Evolutionary conservation across 23 red algal species (phyloP), one percentile per base, ranked within the genome.

Genomic region (Cyanidioschyzon merolae): DNA sequence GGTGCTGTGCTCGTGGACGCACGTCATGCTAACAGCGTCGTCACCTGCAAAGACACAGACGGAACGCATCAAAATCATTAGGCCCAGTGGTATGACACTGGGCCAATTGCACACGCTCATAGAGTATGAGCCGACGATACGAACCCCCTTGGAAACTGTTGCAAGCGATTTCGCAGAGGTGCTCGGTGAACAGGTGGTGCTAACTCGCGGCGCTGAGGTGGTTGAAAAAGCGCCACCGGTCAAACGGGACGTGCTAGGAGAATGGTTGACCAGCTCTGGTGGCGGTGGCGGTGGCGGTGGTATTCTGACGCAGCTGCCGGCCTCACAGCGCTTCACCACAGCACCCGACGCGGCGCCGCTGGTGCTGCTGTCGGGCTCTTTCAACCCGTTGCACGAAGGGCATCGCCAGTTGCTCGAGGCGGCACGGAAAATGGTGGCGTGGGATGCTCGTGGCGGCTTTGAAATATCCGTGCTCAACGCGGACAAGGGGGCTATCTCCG

Each of bases 341-440:
- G 63, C 63, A 25, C 63, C 32, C 2, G 63, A 71, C 40, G 76
- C 77, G n/a, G 67, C 38, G 26, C 83, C 89, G 30, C 82, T 74
- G 25, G 31, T 92, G 39, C 68, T 92, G 54, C 38, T 92, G 34
- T 84, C 89, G 58, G 90, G 90, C 32, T 58, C 82, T 21, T 95
- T 95, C 80, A 89, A 95, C 74, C 91, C 91, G 29, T 83, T 95
- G 57, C 91, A 95, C 59, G 57, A 78, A 37, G 91, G 91, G 34
- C 91, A 95, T 74, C 40, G 57, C 1, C 50, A 71, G 51, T 30
- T 95, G 16, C 74, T 90, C 39, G 84, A 79, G 16, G 82, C 78
- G 29, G 91, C 86, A 16, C 41, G 77, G 17, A 59, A 80, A 17
- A 87, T 89, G 81, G 59, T 39, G 3, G 75, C 74, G 59, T 83